A percentile compares a stretch with the other conserved stretches of the same genome.
These are phyloP conservation scores for Venturia oleaginea DNA, from an alignment of 2,329 filamentous ascomycete species.

Conservation along the genomic window DNA sequence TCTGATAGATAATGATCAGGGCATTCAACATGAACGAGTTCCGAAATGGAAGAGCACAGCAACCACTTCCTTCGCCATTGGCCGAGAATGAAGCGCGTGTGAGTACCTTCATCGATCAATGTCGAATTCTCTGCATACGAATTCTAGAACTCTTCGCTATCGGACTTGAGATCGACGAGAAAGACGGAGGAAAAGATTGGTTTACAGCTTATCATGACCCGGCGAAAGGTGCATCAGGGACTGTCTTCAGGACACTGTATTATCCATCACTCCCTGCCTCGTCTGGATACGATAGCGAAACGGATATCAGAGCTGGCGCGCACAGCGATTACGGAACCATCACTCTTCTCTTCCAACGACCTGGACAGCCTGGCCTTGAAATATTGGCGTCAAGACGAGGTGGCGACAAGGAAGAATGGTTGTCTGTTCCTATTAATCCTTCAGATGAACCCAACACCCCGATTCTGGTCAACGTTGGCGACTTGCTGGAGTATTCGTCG, in stretches of 20 bases:
- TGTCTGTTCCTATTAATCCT: constrained; percentile 36
- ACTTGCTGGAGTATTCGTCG: constrained; percentile 78
- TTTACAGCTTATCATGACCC: constrained; percentile 54
- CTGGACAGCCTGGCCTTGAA: constrained; percentile 78
- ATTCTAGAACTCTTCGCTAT: constrained; percentile 70
- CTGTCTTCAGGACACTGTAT: constrained; percentile 46
- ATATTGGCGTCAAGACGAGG: constrained; percentile 48
- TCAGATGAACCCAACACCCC: constrained; percentile 36
- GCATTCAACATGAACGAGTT: constrained; percentile 90
- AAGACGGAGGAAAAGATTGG: constrained; percentile 37
- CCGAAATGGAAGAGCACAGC: constrained; percentile 55
- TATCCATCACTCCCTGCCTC: constrained; percentile 36
- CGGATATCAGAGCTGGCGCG: constrained; percentile 76
- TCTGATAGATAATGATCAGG: constrained; percentile 38
- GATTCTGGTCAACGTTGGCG: constrained; percentile 63
- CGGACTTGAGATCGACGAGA: constrained; percentile 51
- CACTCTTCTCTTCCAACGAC: constrained; percentile 72
- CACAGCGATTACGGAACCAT: constrained; percentile 77
- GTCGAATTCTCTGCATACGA: constrained; percentile 61
- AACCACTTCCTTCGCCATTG: constrained; percentile 64
- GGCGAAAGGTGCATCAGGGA: constrained; percentile 40
- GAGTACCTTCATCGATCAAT: constrained; percentile 57
- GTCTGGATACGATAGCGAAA: constrained; percentile 36
- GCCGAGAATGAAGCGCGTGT: constrained; percentile 51
- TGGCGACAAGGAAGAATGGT: constrained; percentile 28